Conservation (phyloP, 768 basidiomycete species). For the Solioccasus polychromus region DNA sequence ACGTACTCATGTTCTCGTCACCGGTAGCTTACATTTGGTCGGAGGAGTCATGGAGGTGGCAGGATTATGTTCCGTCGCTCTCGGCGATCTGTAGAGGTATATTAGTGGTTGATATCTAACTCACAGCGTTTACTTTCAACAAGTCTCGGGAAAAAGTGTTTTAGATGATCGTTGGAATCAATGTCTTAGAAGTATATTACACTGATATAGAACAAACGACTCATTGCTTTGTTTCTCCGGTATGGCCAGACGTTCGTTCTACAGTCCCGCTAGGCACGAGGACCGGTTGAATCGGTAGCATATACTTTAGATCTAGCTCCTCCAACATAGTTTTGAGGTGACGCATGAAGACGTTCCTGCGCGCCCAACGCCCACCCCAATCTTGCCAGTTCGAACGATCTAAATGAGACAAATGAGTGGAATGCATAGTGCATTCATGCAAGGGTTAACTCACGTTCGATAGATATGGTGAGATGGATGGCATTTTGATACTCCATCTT, state of each 20-base stretch:
- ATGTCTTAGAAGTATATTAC: not conserved
- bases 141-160: no score
- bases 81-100: conserved; percentile 39
- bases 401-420: conserved; percentile 22
- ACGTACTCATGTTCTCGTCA: conserved; percentile 67
- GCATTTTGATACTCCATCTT: conserved; percentile 79
- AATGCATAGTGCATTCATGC: not conserved
- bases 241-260: not conserved
- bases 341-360: conserved; percentile 75
- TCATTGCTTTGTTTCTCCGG: not conserved
- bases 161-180: no score
- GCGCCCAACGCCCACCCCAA: conserved; percentile 78
- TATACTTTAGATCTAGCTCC: conserved; percentile 70
- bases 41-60: conserved; percentile 94
- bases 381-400: conserved; percentile 85
- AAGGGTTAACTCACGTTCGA: conserved; percentile 58
- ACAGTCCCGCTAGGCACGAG: conserved; percentile 39
- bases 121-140: conserved; percentile 13
- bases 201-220: not conserved
- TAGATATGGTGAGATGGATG: conserved; percentile 59
- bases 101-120: conserved; percentile 7
- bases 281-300: conserved; percentile 71
- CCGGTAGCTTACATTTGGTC: conserved; percentile 91
- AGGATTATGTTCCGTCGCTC: conserved; percentile 65
- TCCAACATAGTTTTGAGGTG: conserved; percentile 67